Evolutionary conservation across 352 stramenopile genomes (phyloP), one percentile per base, ranked within the genome.

Genomic region (Globisporangium nodosum): DNA sequence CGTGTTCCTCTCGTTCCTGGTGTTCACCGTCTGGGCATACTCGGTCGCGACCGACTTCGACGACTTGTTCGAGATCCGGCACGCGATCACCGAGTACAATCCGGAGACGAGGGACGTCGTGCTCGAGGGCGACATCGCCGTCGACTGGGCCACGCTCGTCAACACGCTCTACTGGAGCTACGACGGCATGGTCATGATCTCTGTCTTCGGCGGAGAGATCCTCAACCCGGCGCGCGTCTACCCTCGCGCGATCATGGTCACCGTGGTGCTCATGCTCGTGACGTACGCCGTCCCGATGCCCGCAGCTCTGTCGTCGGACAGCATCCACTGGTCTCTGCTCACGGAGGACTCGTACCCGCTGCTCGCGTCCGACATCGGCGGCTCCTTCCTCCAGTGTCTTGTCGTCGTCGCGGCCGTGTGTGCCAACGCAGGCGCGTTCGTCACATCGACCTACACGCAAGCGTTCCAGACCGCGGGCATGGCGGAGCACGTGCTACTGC

Each of bases 151-250:
- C 46, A 66, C 76, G 13, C 87, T 87, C 20, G 49, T 97, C 9
- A 97, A 96, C 63, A 93, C 92, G 49, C 67, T 98, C n/a, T 96
- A 96, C 66, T 98, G 94, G 94, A 97, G 96, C 68, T 83, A 94
- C 21, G 96, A 96, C 61, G 89, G 82, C 8, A 94, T 96, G 60
- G 78, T 96, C 62, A 78, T 71, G 52, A 87, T 78, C 1, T 90
- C 83, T 13, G 76, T 76, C 5, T 97, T 97, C 66, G 87, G 83
- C 16, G 87, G 73, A 18, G 89, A 98, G 58, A 81, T 97, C 11
- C 56, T 78, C 8, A 76, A 87, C 63, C 87, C 87, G 2, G 72
- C 67, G 16, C 68, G 65, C n/a, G 84, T 76, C 3, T 97, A 90
- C 65, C 73, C 85, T 3, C 61, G 68, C 0, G 88, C 85, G 1